A percentile compares a stretch with the other conserved stretches of the same genome.
These are phyloP conservation scores for Bacidia gigantensis DNA, from an alignment of 495 filamentous ascomycete genomes.

Conservation along the genomic window DNA sequence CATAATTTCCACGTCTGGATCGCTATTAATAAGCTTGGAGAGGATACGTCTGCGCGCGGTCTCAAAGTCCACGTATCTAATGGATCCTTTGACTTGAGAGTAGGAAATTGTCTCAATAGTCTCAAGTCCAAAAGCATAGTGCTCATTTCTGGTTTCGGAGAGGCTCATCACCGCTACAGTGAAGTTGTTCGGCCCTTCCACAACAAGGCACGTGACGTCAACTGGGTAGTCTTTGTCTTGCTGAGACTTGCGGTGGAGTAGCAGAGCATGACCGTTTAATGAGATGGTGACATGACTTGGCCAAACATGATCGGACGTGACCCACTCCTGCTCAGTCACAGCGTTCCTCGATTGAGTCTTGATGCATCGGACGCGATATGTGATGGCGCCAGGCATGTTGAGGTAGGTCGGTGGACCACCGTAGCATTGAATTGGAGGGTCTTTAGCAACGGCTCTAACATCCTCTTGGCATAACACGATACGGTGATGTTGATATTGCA, in stretches of 20 bases:
- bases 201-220: slow-evolving; percentile 48
- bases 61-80: slow-evolving; percentile 18
- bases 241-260: slow-evolving; percentile 47
- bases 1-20: slow-evolving; percentile 57
- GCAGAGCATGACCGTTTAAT: slow-evolving; percentile 48
- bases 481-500: slow-evolving; percentile 10
- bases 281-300: slow-evolving; percentile 54
- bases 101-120: slow-evolving; percentile 41
- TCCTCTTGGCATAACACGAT: slow-evolving; percentile 6
- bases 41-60: slow-evolving; percentile 27
- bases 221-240: slow-evolving; percentile 63
- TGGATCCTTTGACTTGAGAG: slow-evolving; percentile 33
- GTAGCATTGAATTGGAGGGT: neutral
- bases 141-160: slow-evolving; percentile 23
- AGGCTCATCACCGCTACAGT: slow-evolving; percentile 35
- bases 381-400: slow-evolving; percentile 18
- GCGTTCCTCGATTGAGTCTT: slow-evolving; percentile 10
- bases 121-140: slow-evolving; percentile 50
- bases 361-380: slow-evolving; percentile 34
- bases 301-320: slow-evolving; percentile 50
- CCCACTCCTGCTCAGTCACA: slow-evolving; percentile 36
- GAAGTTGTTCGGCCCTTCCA: slow-evolving; percentile 43
- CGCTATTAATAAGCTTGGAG: slow-evolving; percentile 28
- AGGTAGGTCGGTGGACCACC: slow-evolving; percentile 1
- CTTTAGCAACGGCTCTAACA: slow-evolving; percentile 6